Evolutionary conservation across 2,329 filamentous ascomycete species (phyloP), one percentile per base, ranked within the genome.

Genomic region (Didymella sp.): DNA sequence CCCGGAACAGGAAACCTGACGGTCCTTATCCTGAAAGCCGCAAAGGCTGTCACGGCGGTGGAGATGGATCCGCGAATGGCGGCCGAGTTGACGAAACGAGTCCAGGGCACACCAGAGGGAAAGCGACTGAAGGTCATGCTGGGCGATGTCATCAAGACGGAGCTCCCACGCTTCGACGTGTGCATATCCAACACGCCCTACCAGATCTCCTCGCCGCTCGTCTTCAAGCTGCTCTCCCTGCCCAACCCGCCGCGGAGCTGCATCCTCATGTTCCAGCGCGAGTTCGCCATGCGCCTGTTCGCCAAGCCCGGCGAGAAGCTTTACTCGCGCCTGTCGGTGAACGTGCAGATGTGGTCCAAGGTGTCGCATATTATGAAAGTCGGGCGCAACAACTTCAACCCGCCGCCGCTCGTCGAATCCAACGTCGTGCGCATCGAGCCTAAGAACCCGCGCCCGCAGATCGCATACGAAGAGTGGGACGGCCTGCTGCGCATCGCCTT

Each of bases 11-110:
- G 92, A 62, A 96, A 95, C 75, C 77, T 98, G 67, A 98, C 94
- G 0, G 89, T 95, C 24, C 85, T 91, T 57, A 97, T 98, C 59
- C 81, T 98, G 24, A 91, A 95, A 69, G 89, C 91, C 62, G 92
- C 91, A 21, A 93, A 92, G 76, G 91, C 90, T 58, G 85, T 87
- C 51, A 90, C 93, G 47, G 90, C 91, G 4, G 91, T 97, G 47
- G 95, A 99, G 80, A 84, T 97, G 75, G 95, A 99, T 78, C 93
- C 95, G 19, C 85, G 95, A 72, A 98, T 98, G 95, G 92, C 92
- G 12, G 94, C 94, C 57, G 95, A 98, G 79, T 85, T 97, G 61
- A 95, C 91, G 42, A 93, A 96, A 79, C 89, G 94, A 70, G 93
- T 98, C 8, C 93, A 97, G 77, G 93, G 92, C 19, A 96, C 89